Percentiles rank a stretch among this genome's conserved stretches.
Evolutionary conservation across 208 protist species (phyloP).

Genomic region (Angomonas desouzai): DNA sequence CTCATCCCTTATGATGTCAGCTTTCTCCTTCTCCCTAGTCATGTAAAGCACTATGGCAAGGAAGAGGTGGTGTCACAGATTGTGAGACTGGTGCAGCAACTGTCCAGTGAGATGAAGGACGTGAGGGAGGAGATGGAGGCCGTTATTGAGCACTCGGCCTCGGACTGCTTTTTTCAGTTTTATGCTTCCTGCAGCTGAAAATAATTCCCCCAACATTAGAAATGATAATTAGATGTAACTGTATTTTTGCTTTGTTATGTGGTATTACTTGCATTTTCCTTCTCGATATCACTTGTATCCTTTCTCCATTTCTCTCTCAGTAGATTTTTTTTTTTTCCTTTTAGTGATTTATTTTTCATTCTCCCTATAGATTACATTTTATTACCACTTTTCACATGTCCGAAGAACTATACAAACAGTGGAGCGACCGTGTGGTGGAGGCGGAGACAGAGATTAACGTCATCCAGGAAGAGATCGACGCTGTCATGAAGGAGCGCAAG

Average conservation of each 20-base stretch:
- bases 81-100: neutral
- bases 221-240: neutral
- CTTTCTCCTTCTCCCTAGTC: neutral
- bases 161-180: neutral
- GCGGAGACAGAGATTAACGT: conserved; percentile 52
- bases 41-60: neutral
- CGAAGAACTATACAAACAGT: conserved; percentile 25
- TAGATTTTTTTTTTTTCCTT: neutral
- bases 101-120: neutral
- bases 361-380: too few relatives aligned
- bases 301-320: conserved; percentile 15
- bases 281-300: conserved; percentile 13
- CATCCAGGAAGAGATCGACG: conserved; percentile 67
- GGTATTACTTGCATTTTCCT: conserved; percentile 11
- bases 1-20: neutral
- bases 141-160: neutral
- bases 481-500: conserved; percentile 37
- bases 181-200: neutral
- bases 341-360: conserved; percentile 9
- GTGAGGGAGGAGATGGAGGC: neutral
- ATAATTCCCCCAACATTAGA: neutral
- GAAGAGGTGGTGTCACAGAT: neutral
- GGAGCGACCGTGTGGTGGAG: conserved; percentile 72
- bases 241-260: neutral
- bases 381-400: conserved; percentile 14